Evolutionary conservation across 1,139 yeast genomes (phyloP).

Genomic region (Candida neerlandica): DNA sequence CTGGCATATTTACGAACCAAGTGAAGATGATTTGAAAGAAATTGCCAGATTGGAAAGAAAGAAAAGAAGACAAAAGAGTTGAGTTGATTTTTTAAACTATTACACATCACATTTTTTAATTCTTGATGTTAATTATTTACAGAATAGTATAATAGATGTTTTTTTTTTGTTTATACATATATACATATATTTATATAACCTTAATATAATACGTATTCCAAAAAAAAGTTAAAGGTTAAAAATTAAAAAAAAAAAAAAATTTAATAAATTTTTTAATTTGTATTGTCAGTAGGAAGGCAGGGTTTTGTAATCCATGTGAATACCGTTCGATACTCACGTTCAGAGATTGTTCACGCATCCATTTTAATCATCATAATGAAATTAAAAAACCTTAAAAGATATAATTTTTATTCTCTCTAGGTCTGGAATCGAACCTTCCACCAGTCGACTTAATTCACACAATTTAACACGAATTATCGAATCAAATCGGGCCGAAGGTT

Average conservation of each 20-base stretch:
- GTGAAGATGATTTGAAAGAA: conserved; percentile 83
- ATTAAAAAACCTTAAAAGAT: conserved; percentile 4
- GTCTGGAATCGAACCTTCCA: too few relatives aligned
- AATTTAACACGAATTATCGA: too few relatives aligned
- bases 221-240: neutral
- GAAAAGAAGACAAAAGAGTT: conserved; percentile 49
- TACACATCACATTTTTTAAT: neutral
- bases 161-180: neutral
- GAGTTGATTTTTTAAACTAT: too few relatives aligned
- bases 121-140: neutral
- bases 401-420: too few relatives aligned
- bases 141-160: conserved; percentile 8
- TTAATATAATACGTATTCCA: neutral
- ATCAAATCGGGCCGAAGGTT: too few relatives aligned
- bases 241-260: conserved; percentile 3
- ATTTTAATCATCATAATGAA: conserved; percentile 45
- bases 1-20: conserved; percentile 88
- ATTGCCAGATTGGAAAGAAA: conserved; percentile 73
- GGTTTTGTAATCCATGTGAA: conserved; percentile 48
- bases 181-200: neutral
- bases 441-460: conserved; percentile 2
- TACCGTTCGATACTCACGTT: conserved; percentile 40
- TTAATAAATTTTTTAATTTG: neutral
- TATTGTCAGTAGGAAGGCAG: conserved; percentile 57
- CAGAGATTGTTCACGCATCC: conserved; percentile 60